Conservation (phyloP, 129 eudicot genomes). For the Scalesia atractyloides region DNA sequence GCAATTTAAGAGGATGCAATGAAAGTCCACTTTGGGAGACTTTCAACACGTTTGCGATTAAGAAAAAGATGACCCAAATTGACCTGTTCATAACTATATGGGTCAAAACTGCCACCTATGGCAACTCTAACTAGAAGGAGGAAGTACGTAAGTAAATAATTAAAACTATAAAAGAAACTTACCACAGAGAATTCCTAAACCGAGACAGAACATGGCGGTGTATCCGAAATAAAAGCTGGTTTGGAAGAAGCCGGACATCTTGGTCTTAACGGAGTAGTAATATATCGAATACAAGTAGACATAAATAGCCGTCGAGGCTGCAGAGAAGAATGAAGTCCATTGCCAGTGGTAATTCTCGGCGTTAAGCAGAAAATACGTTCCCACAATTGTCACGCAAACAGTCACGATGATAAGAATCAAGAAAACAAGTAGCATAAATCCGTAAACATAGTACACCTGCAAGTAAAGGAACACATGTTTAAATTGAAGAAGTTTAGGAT, state of each 20-base stretch:
- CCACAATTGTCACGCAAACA: conserved; percentile 91
- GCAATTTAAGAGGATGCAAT: too few relatives aligned
- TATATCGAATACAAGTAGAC: conserved; percentile 81
- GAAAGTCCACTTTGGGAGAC: conserved; percentile 8
- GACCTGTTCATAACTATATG: neutral
- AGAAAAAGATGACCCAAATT: neutral
- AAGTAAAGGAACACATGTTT: conserved; percentile 24
- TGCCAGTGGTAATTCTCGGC: conserved; percentile 98
- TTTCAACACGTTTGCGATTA: neutral
- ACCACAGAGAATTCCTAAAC: conserved; percentile 86
- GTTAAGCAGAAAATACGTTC: conserved; percentile 81
- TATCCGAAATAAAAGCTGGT: conserved; percentile 93
- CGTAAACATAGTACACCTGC: conserved; percentile 93
- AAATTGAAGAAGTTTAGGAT: neutral
- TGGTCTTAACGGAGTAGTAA: conserved; percentile 86
- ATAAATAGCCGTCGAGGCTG: conserved; percentile 84
- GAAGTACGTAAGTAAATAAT: neutral
- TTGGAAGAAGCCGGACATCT: conserved; percentile 97
- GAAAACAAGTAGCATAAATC: conserved; percentile 90
- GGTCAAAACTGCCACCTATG: neutral
- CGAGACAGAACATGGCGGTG: conserved; percentile 88
- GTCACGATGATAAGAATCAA: conserved; percentile 78
- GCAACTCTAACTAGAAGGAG: neutral
- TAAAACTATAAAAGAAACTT: conserved; percentile 27
- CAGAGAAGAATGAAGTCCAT: conserved; percentile 94